phyloP scores from a whole-genome alignment of 805 yeast species.

The Ogataea nitratoaversa region DNA sequence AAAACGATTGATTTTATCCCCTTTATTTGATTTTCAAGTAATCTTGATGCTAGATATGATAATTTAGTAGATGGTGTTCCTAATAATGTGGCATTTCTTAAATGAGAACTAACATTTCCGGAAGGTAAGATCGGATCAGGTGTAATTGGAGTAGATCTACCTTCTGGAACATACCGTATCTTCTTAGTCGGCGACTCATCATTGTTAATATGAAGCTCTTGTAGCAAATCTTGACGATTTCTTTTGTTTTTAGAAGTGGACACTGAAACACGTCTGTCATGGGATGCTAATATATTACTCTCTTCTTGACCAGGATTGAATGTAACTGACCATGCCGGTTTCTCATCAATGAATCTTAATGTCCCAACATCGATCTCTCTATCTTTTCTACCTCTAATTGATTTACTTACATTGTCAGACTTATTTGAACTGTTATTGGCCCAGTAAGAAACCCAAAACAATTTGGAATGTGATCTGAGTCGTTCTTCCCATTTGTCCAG shows the following conservation, averaged over 20 bases:
- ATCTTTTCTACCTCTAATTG: slow-evolving; percentile 30
- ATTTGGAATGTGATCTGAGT: slow-evolving; percentile 32
- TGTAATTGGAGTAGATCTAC: slow-evolving; percentile 18
- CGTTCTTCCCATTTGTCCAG: slow-evolving; percentile 28
- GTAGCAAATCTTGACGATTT: not conserved
- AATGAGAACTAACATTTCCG: slow-evolving; percentile 17
- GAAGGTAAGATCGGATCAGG: slow-evolving; percentile 22
- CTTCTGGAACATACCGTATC: slow-evolving; percentile 14
- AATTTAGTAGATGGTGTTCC: slow-evolving; percentile 66
- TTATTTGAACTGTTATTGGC: slow-evolving; percentile 16
- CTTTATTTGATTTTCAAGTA: slow-evolving; percentile 46
- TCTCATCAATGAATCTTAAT: slow-evolving; percentile 23
- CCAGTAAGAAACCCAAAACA: slow-evolving; percentile 58
- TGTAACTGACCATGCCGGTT: slow-evolving; percentile 24
- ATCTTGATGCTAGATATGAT: slow-evolving; percentile 52
- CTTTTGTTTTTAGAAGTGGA: slow-evolving; percentile 2
- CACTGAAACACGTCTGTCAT: not conserved
- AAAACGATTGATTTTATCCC: slow-evolving; percentile 57
- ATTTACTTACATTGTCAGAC: slow-evolving; percentile 18
- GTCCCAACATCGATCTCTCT: slow-evolving; percentile 30
- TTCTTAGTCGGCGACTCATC: slow-evolving; percentile 16
- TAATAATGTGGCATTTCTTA: slow-evolving; percentile 37
- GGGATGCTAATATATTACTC: slow-evolving; percentile 1
- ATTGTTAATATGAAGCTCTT: slow-evolving; percentile 2
- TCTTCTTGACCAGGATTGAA: slow-evolving; percentile 27